phyloP scores from a whole-genome alignment of 2,329 filamentous ascomycete genomes.

The Trichoderma sp. region DNA sequence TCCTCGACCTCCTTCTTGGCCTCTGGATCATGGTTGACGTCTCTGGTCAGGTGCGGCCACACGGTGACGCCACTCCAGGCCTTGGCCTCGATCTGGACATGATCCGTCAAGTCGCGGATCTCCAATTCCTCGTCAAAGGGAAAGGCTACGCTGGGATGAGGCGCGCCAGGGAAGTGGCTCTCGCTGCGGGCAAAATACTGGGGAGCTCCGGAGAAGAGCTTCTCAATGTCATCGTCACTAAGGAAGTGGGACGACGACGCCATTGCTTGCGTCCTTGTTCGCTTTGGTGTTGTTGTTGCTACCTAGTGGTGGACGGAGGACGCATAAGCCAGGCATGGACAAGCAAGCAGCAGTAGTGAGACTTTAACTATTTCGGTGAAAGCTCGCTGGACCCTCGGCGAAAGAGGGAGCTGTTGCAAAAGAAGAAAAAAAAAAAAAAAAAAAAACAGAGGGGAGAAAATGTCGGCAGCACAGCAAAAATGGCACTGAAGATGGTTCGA shows the following conservation, averaged over 20 bases:
- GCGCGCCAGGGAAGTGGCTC: constrained; percentile 57
- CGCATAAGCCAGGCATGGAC: constrained; percentile 7
- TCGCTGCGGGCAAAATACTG: constrained; percentile 64
- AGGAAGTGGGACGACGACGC: constrained; percentile 45
- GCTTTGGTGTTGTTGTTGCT: not conserved
- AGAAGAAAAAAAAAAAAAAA: not conserved
- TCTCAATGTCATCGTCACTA: constrained; percentile 58
- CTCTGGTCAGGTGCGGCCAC: constrained; percentile 58
- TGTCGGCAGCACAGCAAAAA: constrained; percentile 11
- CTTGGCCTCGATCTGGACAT: constrained; percentile 59
- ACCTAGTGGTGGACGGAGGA: not conserved
- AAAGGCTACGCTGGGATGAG: constrained; percentile 62
- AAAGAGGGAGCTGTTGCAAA: not conserved
- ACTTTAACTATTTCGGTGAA: constrained; percentile 2
- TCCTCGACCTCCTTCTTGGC: constrained; percentile 42
- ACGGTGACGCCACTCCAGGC: constrained; percentile 62
- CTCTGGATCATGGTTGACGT: constrained; percentile 45
- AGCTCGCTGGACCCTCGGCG: constrained; percentile 12
- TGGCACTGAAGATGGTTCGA: constrained; percentile 19
- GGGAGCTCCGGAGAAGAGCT: constrained; percentile 72
- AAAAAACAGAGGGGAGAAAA: not conserved
- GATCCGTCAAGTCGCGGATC: constrained; percentile 63
- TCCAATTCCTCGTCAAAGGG: constrained; percentile 62
- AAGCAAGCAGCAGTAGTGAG: not conserved
- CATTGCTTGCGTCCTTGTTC: constrained; percentile 45